Base-by-base conservation (phyloP, 169 alveolate species). In the Perkinsus olseni region DNA sequence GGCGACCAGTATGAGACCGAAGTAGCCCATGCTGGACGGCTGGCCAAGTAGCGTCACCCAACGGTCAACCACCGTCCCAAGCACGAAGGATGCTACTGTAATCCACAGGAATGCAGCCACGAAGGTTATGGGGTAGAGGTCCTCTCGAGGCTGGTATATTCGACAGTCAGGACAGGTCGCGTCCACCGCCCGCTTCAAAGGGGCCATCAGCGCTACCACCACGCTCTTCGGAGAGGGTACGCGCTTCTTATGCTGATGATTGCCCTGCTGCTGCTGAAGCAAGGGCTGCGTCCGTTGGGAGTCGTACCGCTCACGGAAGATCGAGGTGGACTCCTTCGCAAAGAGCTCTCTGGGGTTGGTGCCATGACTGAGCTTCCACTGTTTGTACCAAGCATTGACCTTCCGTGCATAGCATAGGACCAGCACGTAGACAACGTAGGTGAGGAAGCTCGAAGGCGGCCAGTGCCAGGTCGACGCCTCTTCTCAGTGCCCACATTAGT, bases 81-180 rank as follows among this genome's bases (percentile, higher is more conserved):
- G 36, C 21, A 91, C 0, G 74, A 39, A 91, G 48, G 74, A 39
- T 11, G 62, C 48, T 6, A 91, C 31, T 0, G 74, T n/a, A 20
- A 91, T 91, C 93, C 93, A 91, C 6, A 62, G 38, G 74, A 91
- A 91, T 38, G 82, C 8, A 11, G 39, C 74, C 31, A 91, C 4
- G 74, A 91, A 91, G n/a, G 93, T 91, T 28, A 91, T n/a, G 34
- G 74, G 39, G 74, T 91, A 91, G 24, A n/a, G 62, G 13, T n/a
- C 39, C 38, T 91, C 93, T 21, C 39, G 38, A 48, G 74, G 74
- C 20, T 91, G 74, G 13, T 39, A 36, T 17, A 34, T 51, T 17
- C 93, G 74, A 31, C 93, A 91, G 93, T 91, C 93, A 21, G 93
- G 93, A 34, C 93, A 91, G 82, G 93, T 91, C 74, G 0, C 39